A percentile compares a stretch with the other conserved stretches of the same genome.
phyloP scores from a whole-genome alignment of 2,329 filamentous ascomycete species.

The Monosporascus cannonballus region DNA sequence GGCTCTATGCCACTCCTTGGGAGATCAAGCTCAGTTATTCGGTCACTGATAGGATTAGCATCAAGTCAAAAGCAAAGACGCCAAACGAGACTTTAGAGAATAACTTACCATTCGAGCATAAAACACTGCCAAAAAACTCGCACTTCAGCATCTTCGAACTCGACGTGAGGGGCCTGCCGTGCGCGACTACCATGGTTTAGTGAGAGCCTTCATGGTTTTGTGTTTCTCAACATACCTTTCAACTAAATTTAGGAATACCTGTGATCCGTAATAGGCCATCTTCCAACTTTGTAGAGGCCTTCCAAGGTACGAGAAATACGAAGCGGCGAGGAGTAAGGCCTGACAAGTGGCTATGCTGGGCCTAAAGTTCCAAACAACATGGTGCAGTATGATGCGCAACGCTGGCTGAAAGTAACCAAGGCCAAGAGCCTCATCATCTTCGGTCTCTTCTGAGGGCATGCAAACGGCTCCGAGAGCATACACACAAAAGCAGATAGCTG shows the following conservation, averaged over 20 bases:
- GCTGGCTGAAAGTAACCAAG: slow-evolving; percentile 29
- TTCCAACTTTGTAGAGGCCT: slow-evolving; percentile 31
- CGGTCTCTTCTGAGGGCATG: slow-evolving; percentile 6
- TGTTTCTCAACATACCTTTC: slow-evolving; percentile 20
- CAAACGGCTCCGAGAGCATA: slow-evolving; percentile 29
- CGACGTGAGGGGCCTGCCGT: slow-evolving; percentile 10
- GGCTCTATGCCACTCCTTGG: slow-evolving; percentile 31
- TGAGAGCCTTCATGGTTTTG: neutral
- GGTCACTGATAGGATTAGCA: slow-evolving; percentile 45
- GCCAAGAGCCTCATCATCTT: slow-evolving; percentile 23
- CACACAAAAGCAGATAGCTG: slow-evolving; percentile 29
- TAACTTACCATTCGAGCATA: slow-evolving; percentile 60
- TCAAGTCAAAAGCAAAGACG: neutral
- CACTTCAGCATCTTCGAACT: slow-evolving; percentile 39
- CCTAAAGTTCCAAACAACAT: slow-evolving; percentile 27
- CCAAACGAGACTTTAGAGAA: neutral
- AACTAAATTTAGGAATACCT: slow-evolving; percentile 23
- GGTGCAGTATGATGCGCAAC: slow-evolving; percentile 27
- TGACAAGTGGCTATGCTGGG: slow-evolving; percentile 25
- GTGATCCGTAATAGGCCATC: slow-evolving; percentile 27
- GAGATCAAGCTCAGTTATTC: slow-evolving; percentile 57
- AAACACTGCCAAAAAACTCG: slow-evolving; percentile 68
- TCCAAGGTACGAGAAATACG: slow-evolving; percentile 30
- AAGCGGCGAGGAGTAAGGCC: slow-evolving; percentile 30
- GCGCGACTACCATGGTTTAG: slow-evolving; percentile 13